Percentiles rank a stretch among this genome's conserved stretches.
Conservation (phyloP, 2,329 filamentous ascomycete genomes). For the Sporothrix curviconia region DNA sequence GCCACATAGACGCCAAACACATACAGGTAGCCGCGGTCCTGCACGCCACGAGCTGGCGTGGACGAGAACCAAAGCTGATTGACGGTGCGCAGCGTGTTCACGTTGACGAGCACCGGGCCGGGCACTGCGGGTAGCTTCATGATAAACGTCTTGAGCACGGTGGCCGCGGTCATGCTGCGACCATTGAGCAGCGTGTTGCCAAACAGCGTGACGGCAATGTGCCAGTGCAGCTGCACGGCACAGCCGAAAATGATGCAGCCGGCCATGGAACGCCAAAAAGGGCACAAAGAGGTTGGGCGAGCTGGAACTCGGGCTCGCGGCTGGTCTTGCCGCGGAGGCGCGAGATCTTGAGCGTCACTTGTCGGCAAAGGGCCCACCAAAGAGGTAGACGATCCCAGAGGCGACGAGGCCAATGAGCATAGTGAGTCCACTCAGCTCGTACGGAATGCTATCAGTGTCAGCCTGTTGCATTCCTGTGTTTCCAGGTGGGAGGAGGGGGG, state of each 20-base stretch:
- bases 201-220: conserved; percentile 26
- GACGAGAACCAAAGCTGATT: conserved; percentile 29
- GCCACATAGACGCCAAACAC: conserved; percentile 29
- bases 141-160: conserved; percentile 29
- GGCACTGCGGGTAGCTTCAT: conserved; percentile 30
- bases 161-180: conserved; percentile 25
- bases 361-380: conserved; percentile 13
- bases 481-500: neutral
- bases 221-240: conserved; percentile 23
- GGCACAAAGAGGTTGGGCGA: conserved; percentile 28
- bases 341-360: conserved; percentile 13
- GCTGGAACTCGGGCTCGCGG: conserved; percentile 29
- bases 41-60: conserved; percentile 27
- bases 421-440: conserved; percentile 11
- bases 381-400: conserved; percentile 11
- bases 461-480: too few species aligned
- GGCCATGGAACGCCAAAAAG: conserved; percentile 23
- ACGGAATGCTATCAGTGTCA: conserved; percentile 9
- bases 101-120: conserved; percentile 28
- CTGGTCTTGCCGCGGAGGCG: conserved; percentile 7
- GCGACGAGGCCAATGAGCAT: conserved; percentile 9
- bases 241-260: conserved; percentile 29
- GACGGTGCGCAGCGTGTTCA: conserved; percentile 27
- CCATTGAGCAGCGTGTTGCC: conserved; percentile 26
- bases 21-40: conserved; percentile 23